phyloP scores from a whole-genome alignment of 2,329 filamentous ascomycete species.

The Karstenula rhodostoma region DNA sequence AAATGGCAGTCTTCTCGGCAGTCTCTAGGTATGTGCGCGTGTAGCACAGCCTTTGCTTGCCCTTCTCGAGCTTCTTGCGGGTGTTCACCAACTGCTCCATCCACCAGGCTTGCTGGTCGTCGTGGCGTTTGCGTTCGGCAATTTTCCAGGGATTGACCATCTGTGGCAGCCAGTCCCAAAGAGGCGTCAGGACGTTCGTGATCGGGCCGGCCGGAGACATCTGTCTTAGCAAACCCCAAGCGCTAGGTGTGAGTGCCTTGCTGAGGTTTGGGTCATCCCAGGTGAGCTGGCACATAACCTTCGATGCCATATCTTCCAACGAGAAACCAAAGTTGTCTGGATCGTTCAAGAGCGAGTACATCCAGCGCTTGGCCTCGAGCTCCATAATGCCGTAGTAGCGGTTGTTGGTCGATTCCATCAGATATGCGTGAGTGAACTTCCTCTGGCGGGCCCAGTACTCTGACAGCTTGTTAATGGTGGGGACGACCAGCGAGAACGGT shows the following conservation, averaged over 20 bases:
- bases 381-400: conserved; percentile 60
- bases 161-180: conserved; percentile 60
- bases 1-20: conserved; percentile 51
- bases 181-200: conserved; percentile 64
- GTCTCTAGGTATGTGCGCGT: conserved; percentile 45
- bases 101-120: conserved; percentile 63
- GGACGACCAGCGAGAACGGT: not conserved
- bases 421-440: conserved; percentile 61
- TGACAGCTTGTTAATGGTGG: conserved; percentile 26
- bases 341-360: conserved; percentile 58
- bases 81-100: conserved; percentile 56
- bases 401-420: conserved; percentile 56
- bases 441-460: conserved; percentile 65
- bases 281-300: conserved; percentile 63
- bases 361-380: conserved; percentile 63
- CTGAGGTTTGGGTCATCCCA: conserved; percentile 63
- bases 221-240: conserved; percentile 65
- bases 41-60: conserved; percentile 44
- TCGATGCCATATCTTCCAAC: conserved; percentile 66
- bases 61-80: conserved; percentile 43
- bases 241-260: conserved; percentile 59
- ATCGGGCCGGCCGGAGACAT: conserved; percentile 67
- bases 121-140: conserved; percentile 61
- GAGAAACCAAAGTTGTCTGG: conserved; percentile 61
- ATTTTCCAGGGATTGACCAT: conserved; percentile 63